Evolutionary conservation across 495 filamentous ascomycete genomes (phyloP).

Genomic region (Pseudevernia furfuracea): DNA sequence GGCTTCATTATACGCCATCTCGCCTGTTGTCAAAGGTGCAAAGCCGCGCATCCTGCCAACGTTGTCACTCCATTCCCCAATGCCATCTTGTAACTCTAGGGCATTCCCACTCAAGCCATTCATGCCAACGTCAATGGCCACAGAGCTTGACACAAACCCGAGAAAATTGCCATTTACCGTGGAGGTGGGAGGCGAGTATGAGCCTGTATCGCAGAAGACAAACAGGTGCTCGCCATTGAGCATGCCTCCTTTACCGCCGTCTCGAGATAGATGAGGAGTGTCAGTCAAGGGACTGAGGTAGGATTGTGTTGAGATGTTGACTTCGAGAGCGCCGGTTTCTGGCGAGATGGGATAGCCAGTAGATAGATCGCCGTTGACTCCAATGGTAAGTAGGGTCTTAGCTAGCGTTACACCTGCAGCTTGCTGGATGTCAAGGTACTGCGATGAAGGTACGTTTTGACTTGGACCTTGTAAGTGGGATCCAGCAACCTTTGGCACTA

Average conservation of each 20-base stretch:
- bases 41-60: slow-evolving; percentile 30
- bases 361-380: slow-evolving; percentile 28
- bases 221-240: slow-evolving; percentile 33
- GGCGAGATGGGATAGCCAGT: slow-evolving; percentile 28
- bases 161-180: slow-evolving; percentile 27
- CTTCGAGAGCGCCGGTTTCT: slow-evolving; percentile 27
- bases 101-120: slow-evolving; percentile 27
- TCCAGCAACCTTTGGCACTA: slow-evolving; percentile 19
- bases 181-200: slow-evolving; percentile 26
- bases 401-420: slow-evolving; percentile 17
- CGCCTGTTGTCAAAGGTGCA: slow-evolving; percentile 30
- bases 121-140: slow-evolving; percentile 30
- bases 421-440: slow-evolving; percentile 23
- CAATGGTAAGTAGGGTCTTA: slow-evolving; percentile 22
- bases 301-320: slow-evolving; percentile 26
- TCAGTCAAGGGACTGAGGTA: slow-evolving; percentile 21
- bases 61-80: slow-evolving; percentile 31
- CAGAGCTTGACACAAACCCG: slow-evolving; percentile 33
- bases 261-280: slow-evolving; percentile 31
- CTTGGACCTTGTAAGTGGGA: slow-evolving; percentile 25
- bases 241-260: slow-evolving; percentile 32
- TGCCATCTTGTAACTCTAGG: slow-evolving; percentile 28
- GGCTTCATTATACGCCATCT: slow-evolving; percentile 29
- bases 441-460: slow-evolving; percentile 25
- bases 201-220: slow-evolving; percentile 33